Percentiles rank a stretch among this genome's conserved stretches.
Evolutionary conservation across 83 land plant genomes (phyloP).

Genomic region (Diphasiastrum complanatum): DNA sequence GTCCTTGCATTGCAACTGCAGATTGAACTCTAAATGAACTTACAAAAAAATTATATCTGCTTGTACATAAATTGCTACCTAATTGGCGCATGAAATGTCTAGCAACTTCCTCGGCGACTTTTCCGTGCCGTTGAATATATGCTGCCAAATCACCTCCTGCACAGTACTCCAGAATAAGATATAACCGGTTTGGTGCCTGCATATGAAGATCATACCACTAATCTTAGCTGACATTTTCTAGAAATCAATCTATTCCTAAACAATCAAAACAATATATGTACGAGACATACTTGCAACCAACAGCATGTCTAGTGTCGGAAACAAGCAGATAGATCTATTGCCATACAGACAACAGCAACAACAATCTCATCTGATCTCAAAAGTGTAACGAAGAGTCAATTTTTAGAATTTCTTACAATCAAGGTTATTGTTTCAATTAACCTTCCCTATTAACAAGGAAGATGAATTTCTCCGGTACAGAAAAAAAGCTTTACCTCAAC

Average conservation of each 20-base stretch:
- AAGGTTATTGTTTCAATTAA: neutral
- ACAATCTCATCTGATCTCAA: no score
- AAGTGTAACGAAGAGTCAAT: neutral
- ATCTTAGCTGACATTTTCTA: no score
- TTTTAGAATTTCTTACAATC: neutral
- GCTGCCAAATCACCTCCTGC: constrained; percentile 47
- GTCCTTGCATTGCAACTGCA: neutral
- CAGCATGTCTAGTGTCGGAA: no score
- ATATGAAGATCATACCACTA: no score
- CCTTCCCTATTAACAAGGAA: constrained; percentile 4
- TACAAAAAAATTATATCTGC: neutral
- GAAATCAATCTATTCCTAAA: no score
- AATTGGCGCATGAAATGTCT: constrained; percentile 56
- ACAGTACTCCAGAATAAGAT: constrained; percentile 56
- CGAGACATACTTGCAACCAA: no score
- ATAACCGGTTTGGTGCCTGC: constrained; percentile 47
- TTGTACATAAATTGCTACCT: constrained; percentile 28
- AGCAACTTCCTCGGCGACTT: constrained; percentile 38
- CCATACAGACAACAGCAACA: neutral
- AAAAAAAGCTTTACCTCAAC: constrained; percentile 84
- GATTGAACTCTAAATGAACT: neutral
- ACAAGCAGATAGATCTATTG: neutral
- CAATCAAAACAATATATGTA: no score
- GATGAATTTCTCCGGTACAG: neutral
- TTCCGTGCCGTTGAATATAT: constrained; percentile 34